Conservation (phyloP, 164 flowering plant genomes). For the Nymphaea thermarum region DNA sequence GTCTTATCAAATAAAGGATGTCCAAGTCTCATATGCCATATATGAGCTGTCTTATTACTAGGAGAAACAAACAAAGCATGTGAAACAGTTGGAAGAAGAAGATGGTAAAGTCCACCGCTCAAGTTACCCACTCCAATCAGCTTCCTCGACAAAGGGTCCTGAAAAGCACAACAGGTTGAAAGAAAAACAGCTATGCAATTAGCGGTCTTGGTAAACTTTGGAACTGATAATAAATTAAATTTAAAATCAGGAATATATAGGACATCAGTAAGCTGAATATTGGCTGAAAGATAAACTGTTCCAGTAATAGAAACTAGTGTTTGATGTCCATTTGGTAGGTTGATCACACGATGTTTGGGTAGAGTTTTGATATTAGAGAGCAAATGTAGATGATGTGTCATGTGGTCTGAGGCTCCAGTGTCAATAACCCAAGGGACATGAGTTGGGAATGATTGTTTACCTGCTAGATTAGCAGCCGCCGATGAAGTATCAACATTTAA, state of each 20-base stretch:
- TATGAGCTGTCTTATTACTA: no score
- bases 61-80: not conserved
- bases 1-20: not conserved
- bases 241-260: slow-evolving; percentile 2
- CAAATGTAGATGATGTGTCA: not conserved
- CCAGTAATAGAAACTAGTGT: not conserved
- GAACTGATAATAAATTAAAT: not conserved
- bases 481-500: not conserved
- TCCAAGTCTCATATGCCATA: not conserved
- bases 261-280: not conserved
- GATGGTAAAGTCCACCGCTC: not conserved
- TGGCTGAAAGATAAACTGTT: not conserved
- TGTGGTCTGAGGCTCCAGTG: not conserved
- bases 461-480: not conserved
- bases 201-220: not conserved
- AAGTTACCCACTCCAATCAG: not conserved
- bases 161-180: not conserved
- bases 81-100: no score
- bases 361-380: not conserved
- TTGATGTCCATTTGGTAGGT: not conserved
- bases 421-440: not conserved
- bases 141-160: slow-evolving; percentile 2
- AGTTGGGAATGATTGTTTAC: not conserved
- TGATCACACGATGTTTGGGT: not conserved
- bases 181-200: not conserved